Evolutionary conservation across 1,139 yeast species (phyloP).

Genomic region (Pichia sp.): DNA sequence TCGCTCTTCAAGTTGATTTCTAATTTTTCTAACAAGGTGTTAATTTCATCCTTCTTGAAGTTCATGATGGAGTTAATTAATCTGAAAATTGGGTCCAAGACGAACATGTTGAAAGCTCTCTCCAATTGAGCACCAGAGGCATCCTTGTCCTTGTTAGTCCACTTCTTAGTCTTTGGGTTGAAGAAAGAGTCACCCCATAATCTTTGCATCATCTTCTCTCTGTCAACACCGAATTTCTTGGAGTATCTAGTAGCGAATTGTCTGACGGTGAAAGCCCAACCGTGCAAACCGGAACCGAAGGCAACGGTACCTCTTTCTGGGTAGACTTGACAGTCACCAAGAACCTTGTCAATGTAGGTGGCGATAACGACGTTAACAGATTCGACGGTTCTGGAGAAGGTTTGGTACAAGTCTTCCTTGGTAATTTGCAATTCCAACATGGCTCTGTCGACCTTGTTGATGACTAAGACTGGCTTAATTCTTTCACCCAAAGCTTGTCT

Average conservation of each 20-base stretch:
- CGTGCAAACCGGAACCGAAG: conserved; percentile 99
- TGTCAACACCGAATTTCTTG: conserved; percentile 99
- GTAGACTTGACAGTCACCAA: conserved; percentile 98
- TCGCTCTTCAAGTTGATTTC: conserved; percentile 88
- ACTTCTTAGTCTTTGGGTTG: conserved; percentile 99
- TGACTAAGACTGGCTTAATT: conserved; percentile 96
- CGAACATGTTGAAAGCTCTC: conserved; percentile 99
- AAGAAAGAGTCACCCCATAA: conserved; percentile 99
- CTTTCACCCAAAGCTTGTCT: conserved; percentile 99
- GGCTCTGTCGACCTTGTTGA: conserved; percentile 99
- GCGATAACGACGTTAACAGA: conserved; percentile 98
- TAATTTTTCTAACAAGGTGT: conserved; percentile 83
- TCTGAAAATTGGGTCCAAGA: conserved; percentile 98
- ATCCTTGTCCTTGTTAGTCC: conserved; percentile 96
- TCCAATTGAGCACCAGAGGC: conserved; percentile 94
- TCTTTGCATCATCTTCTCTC: conserved; percentile 96
- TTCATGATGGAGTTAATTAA: conserved; percentile 93
- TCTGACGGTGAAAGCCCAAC: conserved; percentile 99
- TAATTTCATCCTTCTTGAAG: conserved; percentile 96
- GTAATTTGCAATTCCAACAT: conserved; percentile 97
- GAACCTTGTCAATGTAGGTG: conserved; percentile 83
- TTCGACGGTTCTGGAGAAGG: conserved; percentile 98
- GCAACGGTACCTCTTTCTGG: conserved; percentile 99
- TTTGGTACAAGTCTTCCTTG: conserved; percentile 98
- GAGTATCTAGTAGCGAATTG: conserved; percentile 98